A percentile compares a stretch with the other conserved stretches of the same genome.
Evolutionary conservation across 1,139 yeast genomes (phyloP).

Genomic region (Geotrichum cucujoidarum): DNA sequence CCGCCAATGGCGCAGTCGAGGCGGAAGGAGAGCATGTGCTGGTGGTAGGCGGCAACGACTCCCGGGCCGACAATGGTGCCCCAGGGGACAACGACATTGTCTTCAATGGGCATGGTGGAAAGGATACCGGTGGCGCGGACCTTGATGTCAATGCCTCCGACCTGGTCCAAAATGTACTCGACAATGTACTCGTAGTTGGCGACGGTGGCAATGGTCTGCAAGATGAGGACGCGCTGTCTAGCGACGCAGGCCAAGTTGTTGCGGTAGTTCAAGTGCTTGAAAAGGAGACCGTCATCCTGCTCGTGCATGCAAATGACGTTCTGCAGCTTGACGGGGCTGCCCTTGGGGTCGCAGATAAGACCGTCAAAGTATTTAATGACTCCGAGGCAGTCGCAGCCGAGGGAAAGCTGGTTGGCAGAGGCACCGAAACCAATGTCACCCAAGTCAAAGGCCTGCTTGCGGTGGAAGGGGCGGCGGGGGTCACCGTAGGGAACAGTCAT

Average conservation of each 20-base stretch:
- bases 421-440: conserved; percentile 90
- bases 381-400: conserved; percentile 90
- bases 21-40: conserved; percentile 78
- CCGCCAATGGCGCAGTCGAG: conserved; percentile 87
- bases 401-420: conserved; percentile 64
- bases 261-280: conserved; percentile 82
- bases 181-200: conserved; percentile 85
- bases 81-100: conserved; percentile 61
- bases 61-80: conserved; percentile 83
- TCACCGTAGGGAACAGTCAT: conserved; percentile 94
- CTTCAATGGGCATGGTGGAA: conserved; percentile 66
- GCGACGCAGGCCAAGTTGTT: conserved; percentile 69
- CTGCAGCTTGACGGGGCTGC: conserved; percentile 61
- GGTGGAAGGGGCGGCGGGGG: conserved; percentile 83
- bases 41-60: conserved; percentile 85
- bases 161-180: conserved; percentile 73
- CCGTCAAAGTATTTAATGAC: conserved; percentile 77
- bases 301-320: conserved; percentile 86
- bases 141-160: conserved; percentile 77
- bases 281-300: conserved; percentile 76
- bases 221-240: conserved; percentile 77
- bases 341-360: conserved; percentile 53
- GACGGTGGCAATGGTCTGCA: conserved; percentile 84
- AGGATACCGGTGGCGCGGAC: conserved; percentile 83
- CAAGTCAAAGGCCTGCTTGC: conserved; percentile 88